Percentiles rank a stretch among this genome's conserved stretches.
Conservation (phyloP, 2,329 filamentous ascomycete genomes). For the Xylaria multiplex region DNA sequence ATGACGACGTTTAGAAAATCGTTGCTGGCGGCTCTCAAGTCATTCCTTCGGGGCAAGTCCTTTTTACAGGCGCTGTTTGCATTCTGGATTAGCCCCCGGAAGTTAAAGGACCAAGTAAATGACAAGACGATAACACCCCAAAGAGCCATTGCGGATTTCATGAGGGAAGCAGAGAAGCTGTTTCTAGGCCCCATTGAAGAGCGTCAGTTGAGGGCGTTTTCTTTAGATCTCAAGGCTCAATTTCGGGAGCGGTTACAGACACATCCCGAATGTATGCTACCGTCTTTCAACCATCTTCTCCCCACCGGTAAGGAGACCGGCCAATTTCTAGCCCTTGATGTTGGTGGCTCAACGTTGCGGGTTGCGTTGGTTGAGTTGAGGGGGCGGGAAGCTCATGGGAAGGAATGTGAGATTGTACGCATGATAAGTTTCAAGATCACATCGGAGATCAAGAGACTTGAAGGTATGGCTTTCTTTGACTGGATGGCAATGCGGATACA, state of each 20-base stretch:
- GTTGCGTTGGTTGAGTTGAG: constrained; percentile 71
- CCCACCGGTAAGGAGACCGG: constrained; percentile 69
- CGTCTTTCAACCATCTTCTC: constrained; percentile 72
- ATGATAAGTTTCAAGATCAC: constrained; percentile 67
- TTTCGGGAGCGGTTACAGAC: constrained; percentile 63
- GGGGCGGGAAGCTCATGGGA: constrained; percentile 55
- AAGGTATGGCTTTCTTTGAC: constrained; percentile 70
- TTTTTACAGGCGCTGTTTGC: constrained; percentile 66
- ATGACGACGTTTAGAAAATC: constrained; percentile 67
- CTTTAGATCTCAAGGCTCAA: constrained; percentile 62
- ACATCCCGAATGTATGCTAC: constrained; percentile 69
- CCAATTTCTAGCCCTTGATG: constrained; percentile 70
- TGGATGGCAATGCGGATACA: constrained; percentile 73
- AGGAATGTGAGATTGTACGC: constrained; percentile 63
- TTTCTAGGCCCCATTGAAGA: constrained; percentile 61
- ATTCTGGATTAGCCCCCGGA: constrained; percentile 61
- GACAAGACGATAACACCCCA: constrained; percentile 34
- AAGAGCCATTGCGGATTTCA: constrained; percentile 60
- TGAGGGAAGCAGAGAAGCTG: constrained; percentile 64
- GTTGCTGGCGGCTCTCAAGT: constrained; percentile 66
- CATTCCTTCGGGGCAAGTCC: constrained; percentile 68
- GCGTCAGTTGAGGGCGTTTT: constrained; percentile 58
- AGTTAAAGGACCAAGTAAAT: constrained; percentile 46
- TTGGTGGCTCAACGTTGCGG: constrained; percentile 75
- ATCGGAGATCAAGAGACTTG: constrained; percentile 63